Evolutionary conservation across 805 yeast species (phyloP).

Genomic region (Lipomyces spencermartinsiae): DNA sequence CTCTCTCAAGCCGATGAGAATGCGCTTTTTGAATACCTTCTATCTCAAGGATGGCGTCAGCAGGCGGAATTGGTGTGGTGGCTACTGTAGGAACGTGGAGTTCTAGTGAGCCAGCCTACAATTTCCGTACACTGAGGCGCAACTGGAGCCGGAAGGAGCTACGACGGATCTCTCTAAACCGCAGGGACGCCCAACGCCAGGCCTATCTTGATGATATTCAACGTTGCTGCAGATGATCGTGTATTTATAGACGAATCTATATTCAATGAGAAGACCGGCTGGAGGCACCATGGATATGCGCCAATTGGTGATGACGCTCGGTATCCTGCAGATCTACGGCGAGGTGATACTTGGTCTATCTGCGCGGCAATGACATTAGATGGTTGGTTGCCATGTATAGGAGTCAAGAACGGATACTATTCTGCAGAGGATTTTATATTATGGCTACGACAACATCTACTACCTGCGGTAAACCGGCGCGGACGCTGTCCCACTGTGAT

Average conservation of each 20-base stretch:
- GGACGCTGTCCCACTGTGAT: neutral
- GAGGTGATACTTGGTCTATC: constrained; percentile 2
- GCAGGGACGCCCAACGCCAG: neutral
- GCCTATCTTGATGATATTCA: neutral
- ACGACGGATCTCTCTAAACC: neutral
- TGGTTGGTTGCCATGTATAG: neutral
- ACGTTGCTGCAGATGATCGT: neutral
- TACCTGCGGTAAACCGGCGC: neutral
- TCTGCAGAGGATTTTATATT: neutral
- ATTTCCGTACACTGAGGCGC: neutral
- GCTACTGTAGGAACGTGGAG: neutral
- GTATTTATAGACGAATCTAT: neutral
- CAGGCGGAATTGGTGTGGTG: neutral
- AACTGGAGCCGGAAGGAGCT: neutral
- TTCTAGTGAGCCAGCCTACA: neutral
- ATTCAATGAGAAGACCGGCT: constrained; percentile 2
- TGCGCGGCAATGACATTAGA: neutral
- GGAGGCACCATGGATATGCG: neutral
- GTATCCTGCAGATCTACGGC: neutral
- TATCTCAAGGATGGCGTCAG: neutral
- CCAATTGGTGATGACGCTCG: neutral
- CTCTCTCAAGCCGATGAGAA: neutral
- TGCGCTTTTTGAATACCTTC: neutral
- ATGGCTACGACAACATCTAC: neutral
- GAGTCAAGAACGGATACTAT: neutral